Percentiles rank a stretch among this genome's conserved stretches.
Conservation (phyloP, 495 filamentous ascomycete genomes). For the Clavariopsis aquatica region DNA sequence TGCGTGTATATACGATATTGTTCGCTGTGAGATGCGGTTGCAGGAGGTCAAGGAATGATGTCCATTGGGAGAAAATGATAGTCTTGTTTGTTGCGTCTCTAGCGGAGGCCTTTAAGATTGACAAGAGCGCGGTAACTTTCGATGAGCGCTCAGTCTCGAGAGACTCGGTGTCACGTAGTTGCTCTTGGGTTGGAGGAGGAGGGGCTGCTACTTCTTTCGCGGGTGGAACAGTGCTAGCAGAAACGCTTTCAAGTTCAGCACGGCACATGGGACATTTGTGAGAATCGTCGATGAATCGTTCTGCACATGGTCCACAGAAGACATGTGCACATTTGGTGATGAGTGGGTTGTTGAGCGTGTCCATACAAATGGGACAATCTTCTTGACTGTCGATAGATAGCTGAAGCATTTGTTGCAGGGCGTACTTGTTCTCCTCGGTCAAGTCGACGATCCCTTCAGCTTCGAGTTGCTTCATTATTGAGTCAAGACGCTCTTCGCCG, state of each 20-base stretch:
- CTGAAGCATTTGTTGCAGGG: slow-evolving; percentile 76
- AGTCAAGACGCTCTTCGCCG: slow-evolving; percentile 66
- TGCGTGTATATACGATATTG: slow-evolving; percentile 66
- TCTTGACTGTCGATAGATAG: slow-evolving; percentile 80
- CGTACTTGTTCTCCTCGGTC: slow-evolving; percentile 69
- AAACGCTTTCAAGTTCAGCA: slow-evolving; percentile 59
- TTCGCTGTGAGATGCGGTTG: slow-evolving; percentile 65
- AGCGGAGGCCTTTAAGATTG: slow-evolving; percentile 68
- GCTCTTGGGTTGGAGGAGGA: slow-evolving; percentile 37
- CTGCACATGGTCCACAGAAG: slow-evolving; percentile 75
- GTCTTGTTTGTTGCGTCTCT: slow-evolving; percentile 72
- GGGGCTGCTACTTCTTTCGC: slow-evolving; percentile 48
- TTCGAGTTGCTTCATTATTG: slow-evolving; percentile 67
- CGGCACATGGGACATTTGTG: slow-evolving; percentile 90
- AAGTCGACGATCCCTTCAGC: slow-evolving; percentile 66
- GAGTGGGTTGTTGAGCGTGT: slow-evolving; percentile 69
- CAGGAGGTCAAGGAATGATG: slow-evolving; percentile 79
- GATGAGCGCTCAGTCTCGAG: slow-evolving; percentile 69
- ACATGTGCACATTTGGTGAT: slow-evolving; percentile 89
- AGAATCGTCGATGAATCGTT: slow-evolving; percentile 74
- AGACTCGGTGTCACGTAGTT: slow-evolving; percentile 50
- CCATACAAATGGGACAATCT: slow-evolving; percentile 81
- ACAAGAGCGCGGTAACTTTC: slow-evolving; percentile 80
- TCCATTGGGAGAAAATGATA: slow-evolving; percentile 94
- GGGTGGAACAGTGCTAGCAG: slow-evolving; percentile 55